Evolutionary conservation across 2,329 filamentous ascomycete species (phyloP).

Genomic region (Xylariaceae sp.): DNA sequence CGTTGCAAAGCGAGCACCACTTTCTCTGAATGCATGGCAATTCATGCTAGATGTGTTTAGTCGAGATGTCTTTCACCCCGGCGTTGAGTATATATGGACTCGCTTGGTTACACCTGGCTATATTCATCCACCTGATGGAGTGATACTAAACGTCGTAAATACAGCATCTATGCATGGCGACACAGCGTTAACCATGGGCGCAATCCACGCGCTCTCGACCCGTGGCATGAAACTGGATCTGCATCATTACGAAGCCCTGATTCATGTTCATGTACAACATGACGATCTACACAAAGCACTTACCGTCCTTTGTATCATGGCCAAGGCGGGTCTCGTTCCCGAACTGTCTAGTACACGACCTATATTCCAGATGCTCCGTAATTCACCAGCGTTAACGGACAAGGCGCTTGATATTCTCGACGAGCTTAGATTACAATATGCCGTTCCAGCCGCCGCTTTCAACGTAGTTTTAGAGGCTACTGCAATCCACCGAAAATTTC

Average conservation of each 20-base stretch:
- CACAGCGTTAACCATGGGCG: constrained; percentile 69
- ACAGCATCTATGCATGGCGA: constrained; percentile 74
- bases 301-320: constrained; percentile 75
- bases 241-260: constrained; percentile 80
- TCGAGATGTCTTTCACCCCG: constrained; percentile 64
- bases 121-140: constrained; percentile 67
- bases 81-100: constrained; percentile 75
- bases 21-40: constrained; percentile 56
- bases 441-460: constrained; percentile 47
- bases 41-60: constrained; percentile 79
- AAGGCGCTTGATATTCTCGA: constrained; percentile 63
- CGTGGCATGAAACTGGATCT: constrained; percentile 62
- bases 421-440: constrained; percentile 51
- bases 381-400: constrained; percentile 51
- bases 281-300: constrained; percentile 71
- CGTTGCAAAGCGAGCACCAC: constrained; percentile 17
- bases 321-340: constrained; percentile 63
- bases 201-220: constrained; percentile 68
- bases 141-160: constrained; percentile 71
- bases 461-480: constrained; percentile 50
- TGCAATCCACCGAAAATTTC: constrained; percentile 32
- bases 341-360: constrained; percentile 66
- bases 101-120: constrained; percentile 61
- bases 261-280: constrained; percentile 69
- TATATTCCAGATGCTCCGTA: constrained; percentile 63